Percentiles rank a stretch among this genome's conserved stretches.
These are phyloP conservation scores for Camellia lanceoleosa DNA, from an alignment of 148 eudicot species.

Conservation along the genomic window DNA sequence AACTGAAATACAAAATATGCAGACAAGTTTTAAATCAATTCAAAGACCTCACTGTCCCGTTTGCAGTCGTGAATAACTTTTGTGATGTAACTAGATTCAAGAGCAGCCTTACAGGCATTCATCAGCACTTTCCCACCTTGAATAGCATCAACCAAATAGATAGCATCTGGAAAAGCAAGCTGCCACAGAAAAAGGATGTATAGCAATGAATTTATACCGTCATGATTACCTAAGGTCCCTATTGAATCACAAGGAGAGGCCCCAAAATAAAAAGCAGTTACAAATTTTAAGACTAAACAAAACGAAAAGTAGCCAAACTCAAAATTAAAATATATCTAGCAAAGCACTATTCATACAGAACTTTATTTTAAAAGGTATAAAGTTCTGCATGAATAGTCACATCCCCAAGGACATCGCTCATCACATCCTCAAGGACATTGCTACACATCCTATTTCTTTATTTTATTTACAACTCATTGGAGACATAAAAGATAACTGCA, in stretches of 20 bases:
- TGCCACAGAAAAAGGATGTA: constrained; percentile 30
- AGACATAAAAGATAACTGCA: neutral
- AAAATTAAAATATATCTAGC: too few relatives aligned
- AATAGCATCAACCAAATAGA: constrained; percentile 86
- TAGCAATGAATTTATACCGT: neutral
- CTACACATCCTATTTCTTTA: neutral
- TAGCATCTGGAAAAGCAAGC: constrained; percentile 94
- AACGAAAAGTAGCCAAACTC: too few relatives aligned
- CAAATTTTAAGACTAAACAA: too few relatives aligned
- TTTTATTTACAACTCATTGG: neutral
- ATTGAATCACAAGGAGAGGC: neutral
- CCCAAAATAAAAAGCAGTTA: neutral
- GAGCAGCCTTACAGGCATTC: constrained; percentile 96
- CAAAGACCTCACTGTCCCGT: constrained; percentile 90
- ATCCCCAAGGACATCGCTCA: too few relatives aligned
- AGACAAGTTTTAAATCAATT: constrained; percentile 15
- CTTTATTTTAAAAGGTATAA: too few relatives aligned
- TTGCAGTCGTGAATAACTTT: constrained; percentile 99
- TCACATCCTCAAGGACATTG: too few relatives aligned
- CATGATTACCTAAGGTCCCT: neutral
- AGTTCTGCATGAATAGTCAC: too few relatives aligned
- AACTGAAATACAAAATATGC: neutral
- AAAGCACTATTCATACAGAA: too few relatives aligned
- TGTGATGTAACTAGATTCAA: constrained; percentile 80
- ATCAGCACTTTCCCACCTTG: constrained; percentile 73